Conservation (phyloP, 768 basidiomycete genomes). For the Boletus reticuloceps region DNA sequence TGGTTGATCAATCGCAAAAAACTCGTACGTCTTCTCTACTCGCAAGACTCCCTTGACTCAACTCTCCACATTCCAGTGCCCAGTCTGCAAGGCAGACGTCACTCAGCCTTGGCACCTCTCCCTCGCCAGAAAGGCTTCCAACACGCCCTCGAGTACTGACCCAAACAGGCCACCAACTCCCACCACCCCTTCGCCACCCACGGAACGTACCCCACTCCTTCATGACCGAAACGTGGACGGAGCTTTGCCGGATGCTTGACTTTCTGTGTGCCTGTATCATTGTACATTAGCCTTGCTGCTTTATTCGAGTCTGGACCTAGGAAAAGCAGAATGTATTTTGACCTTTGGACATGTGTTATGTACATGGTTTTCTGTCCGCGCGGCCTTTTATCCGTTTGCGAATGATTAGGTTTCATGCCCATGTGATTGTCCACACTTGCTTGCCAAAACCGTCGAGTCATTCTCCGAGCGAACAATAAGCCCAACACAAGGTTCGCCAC, state of each 20-base stretch:
- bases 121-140: slow-evolving; percentile 14
- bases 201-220: slow-evolving; percentile 36
- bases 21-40: slow-evolving; percentile 54
- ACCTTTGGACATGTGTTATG: slow-evolving; percentile 6
- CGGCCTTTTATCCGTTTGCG: slow-evolving; percentile 17
- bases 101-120: slow-evolving; percentile 52
- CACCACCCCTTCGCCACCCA: slow-evolving; percentile 15
- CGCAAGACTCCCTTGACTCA: not conserved
- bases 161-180: slow-evolving; percentile 6
- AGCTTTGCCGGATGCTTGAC: slow-evolving; percentile 13
- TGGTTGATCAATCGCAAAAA: slow-evolving; percentile 95
- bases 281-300: slow-evolving; percentile 23
- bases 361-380: slow-evolving; percentile 5
- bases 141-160: slow-evolving; percentile 1
- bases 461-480: slow-evolving; percentile 27
- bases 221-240: slow-evolving; percentile 13
- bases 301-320: not conserved
- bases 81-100: slow-evolving; percentile 90
- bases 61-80: slow-evolving; percentile 55
- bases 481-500: slow-evolving; percentile 16
- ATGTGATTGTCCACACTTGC: slow-evolving; percentile 1
- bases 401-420: slow-evolving; percentile 20
- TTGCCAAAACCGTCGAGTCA: slow-evolving; percentile 11
- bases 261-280: slow-evolving; percentile 13
- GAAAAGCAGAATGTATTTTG: not conserved